Conservation (phyloP, 2,329 filamentous ascomycete species). For the Alternaria sp. region DNA sequence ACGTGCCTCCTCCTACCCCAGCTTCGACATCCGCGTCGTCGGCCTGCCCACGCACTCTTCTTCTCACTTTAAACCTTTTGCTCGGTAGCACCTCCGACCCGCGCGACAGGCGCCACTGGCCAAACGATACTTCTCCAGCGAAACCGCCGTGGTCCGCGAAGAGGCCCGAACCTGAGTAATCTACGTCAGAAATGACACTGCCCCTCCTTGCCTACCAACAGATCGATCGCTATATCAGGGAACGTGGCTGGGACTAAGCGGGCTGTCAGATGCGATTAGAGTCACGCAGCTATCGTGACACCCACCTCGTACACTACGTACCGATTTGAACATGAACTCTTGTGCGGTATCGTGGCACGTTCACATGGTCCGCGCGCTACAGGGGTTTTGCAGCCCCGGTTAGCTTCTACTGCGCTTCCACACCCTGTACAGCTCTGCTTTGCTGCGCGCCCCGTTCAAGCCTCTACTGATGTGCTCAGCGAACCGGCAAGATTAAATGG, state of each 20-base stretch:
- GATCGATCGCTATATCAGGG: conserved; percentile 30
- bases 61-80: conserved; percentile 1
- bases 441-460: conserved; percentile 10
- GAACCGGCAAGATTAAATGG: conserved; percentile 27
- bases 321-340: conserved; percentile 17
- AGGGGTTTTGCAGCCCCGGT: conserved; percentile 12
- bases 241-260: conserved; percentile 33
- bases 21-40: not conserved
- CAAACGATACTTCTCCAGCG: not conserved
- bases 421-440: conserved; percentile 12
- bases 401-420: conserved; percentile 7
- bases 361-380: conserved; percentile 19
- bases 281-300: conserved; percentile 25
- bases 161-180: conserved; percentile 27
- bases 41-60: not conserved
- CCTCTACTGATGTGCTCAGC: conserved; percentile 18
- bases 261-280: conserved; percentile 36
- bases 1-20: not conserved
- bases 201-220: conserved; percentile 16
- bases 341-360: conserved; percentile 18
- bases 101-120: conserved; percentile 19
- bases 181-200: conserved; percentile 32
- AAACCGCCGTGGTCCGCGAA: conserved; percentile 7
- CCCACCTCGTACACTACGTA: conserved; percentile 23
- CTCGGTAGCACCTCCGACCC: conserved; percentile 3